Evolutionary conservation across 2,329 filamentous ascomycete species (phyloP).

Genomic region (Talaromyces sp.): DNA sequence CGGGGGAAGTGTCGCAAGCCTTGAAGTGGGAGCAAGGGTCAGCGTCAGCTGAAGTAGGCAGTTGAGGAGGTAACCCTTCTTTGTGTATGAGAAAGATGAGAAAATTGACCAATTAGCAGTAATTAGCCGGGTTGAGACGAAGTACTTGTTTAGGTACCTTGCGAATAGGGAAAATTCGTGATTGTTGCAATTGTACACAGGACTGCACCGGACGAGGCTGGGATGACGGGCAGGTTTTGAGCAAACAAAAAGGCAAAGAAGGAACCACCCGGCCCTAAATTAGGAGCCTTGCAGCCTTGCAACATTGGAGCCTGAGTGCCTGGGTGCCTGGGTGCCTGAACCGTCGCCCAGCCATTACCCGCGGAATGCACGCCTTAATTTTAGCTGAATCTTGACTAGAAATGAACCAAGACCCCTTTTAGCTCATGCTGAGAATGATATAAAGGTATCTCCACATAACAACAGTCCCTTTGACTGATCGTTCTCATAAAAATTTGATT

Average conservation of each 20-base stretch:
- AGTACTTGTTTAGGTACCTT: background rate
- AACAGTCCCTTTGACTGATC: background rate
- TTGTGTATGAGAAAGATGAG: background rate
- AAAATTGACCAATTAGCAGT: background rate
- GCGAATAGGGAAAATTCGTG: background rate
- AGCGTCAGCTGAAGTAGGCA: background rate
- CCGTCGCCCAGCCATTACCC: conserved; percentile 11
- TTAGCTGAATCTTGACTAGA: no score
- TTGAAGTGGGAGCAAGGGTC: conserved; percentile 12
- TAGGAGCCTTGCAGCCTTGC: conserved; percentile 6
- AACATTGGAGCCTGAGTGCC: conserved; percentile 3
- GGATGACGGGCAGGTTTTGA: conserved; percentile 6
- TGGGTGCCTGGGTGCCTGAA: conserved; percentile 9
- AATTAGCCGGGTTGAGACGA: background rate
- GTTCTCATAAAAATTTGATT: background rate
- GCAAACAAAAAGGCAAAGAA: conserved; percentile 2
- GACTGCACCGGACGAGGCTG: background rate
- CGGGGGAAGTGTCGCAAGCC: background rate
- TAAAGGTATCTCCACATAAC: background rate
- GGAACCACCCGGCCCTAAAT: background rate
- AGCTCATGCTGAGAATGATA: background rate
- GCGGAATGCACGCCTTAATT: conserved; percentile 4
- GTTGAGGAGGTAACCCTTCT: background rate
- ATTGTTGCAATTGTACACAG: background rate
- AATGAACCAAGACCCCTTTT: no score